A percentile compares a stretch with the other conserved stretches of the same genome.
phyloP scores from a whole-genome alignment of 2,329 filamentous ascomycete species.

The Colletotrichum tropicale region DNA sequence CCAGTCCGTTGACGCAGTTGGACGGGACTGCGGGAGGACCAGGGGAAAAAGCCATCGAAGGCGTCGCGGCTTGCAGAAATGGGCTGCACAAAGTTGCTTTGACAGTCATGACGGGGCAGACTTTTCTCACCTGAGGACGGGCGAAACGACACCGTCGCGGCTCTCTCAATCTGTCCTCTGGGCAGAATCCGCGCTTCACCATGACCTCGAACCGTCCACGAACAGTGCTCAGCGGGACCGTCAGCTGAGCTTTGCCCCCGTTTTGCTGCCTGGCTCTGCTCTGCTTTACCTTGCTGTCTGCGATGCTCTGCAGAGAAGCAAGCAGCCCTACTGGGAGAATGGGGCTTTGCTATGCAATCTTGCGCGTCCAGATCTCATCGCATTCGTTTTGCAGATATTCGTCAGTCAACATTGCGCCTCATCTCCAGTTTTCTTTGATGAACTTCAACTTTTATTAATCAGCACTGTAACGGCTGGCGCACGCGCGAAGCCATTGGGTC shows the following conservation, averaged over 20 bases:
- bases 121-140: not conserved
- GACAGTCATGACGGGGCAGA: slow-evolving; percentile 12
- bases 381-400: not conserved
- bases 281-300: not conserved
- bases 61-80: not conserved
- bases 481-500: slow-evolving; percentile 2
- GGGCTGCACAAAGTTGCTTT: slow-evolving; percentile 6
- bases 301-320: not conserved
- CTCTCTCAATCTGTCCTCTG: not conserved
- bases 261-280: not conserved
- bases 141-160: slow-evolving; percentile 6
- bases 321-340: not conserved
- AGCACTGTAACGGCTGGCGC: slow-evolving; percentile 6
- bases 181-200: not conserved
- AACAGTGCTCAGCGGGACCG: not conserved
- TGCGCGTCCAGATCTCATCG: not conserved
- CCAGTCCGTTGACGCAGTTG: not conserved
- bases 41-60: not conserved
- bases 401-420: not conserved
- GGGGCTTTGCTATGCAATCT: not conserved
- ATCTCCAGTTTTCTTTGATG: not conserved
- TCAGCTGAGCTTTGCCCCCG: not conserved
- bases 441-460: slow-evolving; percentile 10
- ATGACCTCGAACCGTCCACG: not conserved
- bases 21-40: not conserved